Base-by-base conservation (phyloP, 1,139 yeast species). In the Casaregolazyma lundiana region DNA sequence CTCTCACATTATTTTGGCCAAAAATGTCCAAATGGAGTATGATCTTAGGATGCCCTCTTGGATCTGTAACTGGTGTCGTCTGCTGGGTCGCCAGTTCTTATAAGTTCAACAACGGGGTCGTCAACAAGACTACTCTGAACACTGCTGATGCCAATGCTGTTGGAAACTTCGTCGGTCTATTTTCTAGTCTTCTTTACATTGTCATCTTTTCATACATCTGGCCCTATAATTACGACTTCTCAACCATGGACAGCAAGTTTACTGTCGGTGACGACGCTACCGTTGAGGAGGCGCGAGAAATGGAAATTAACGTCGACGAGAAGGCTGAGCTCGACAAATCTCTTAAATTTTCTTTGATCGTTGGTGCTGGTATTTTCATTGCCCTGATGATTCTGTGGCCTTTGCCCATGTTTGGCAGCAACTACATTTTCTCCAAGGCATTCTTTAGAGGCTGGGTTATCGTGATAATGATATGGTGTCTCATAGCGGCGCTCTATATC, bases 151-250 rank as follows among this genome's bases (percentile, higher is more conserved):
- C 85, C 92, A 32, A 43, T 13, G 72, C 86, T 54, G 80, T 84
- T 3, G 96, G 96, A 50, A 86, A 86, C 62, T 78, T 85, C 44
- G 86, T 85, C 45, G 90, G 95, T 0, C 69, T 88, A 52, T 71
- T 80, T 44, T 74, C 87, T 1, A 95, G 96, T 11, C 60, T 75
- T 32, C 63, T 88, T 21, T 71, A 81, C 49, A 71, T 81, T 49
- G 88, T 94, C 13, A 57, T 83, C 5, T 69, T 87, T 43, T 84
- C 92, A 0, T 71, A 71, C 41, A 65, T 80, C 62, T 79, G 78
- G 53, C 80, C 84, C 8, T 88, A 81, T 55, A 75, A 83, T 60
- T 87, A 81, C 57, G 85, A 88, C 64, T 87, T 87, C 80, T 71
- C 73, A 21, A 62, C 72, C 18, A 73, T 85, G 64, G 76, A 75